These are phyloP conservation scores for Hydnomerulius pinastri DNA, from an alignment of 768 basidiomycete genomes.

Conservation along the genomic window DNA sequence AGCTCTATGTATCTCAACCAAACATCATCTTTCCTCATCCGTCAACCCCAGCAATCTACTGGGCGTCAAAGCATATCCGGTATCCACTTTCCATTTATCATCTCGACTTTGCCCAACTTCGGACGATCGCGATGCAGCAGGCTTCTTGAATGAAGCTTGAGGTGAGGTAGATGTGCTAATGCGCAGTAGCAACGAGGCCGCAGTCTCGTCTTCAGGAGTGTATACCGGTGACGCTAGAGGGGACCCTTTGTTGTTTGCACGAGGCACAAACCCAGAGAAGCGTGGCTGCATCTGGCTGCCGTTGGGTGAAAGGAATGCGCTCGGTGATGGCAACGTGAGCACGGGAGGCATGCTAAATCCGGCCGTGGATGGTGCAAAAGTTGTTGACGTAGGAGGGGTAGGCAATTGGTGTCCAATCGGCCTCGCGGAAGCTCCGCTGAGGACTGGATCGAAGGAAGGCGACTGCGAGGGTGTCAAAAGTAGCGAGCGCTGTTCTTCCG, in stretches of 20 bases:
- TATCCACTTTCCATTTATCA: not conserved
- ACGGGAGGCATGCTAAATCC: slow-evolving; percentile 39
- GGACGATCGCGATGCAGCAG: not conserved
- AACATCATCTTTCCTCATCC: slow-evolving; percentile 10
- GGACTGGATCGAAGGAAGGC: slow-evolving; percentile 32
- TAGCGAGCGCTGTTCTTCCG: slow-evolving; percentile 27
- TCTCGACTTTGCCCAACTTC: not conserved
- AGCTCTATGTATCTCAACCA: too few relatives aligned
- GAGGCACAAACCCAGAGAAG: slow-evolving; percentile 22
- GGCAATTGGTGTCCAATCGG: slow-evolving; percentile 40
- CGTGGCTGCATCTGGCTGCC: slow-evolving; percentile 19
- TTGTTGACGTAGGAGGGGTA: slow-evolving; percentile 59
- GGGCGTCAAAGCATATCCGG: slow-evolving; percentile 25
- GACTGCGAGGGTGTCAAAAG: slow-evolving; percentile 39
- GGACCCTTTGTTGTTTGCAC: slow-evolving; percentile 18
- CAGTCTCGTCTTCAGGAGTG: slow-evolving; percentile 66
- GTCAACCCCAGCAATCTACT: slow-evolving; percentile 26
- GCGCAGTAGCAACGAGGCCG: slow-evolving; percentile 66
- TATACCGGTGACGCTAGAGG: slow-evolving; percentile 27
- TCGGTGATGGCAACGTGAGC: slow-evolving; percentile 41
- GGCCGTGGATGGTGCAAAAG: slow-evolving; percentile 43
- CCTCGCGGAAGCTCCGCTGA: slow-evolving; percentile 8
- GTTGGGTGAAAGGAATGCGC: slow-evolving; percentile 16
- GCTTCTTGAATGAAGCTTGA: slow-evolving; percentile 3
- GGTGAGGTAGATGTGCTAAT: slow-evolving; percentile 46